Conservation (phyloP, 225 moss, liverwort and hornwort genomes). For the Thuidium tamariscinum region DNA sequence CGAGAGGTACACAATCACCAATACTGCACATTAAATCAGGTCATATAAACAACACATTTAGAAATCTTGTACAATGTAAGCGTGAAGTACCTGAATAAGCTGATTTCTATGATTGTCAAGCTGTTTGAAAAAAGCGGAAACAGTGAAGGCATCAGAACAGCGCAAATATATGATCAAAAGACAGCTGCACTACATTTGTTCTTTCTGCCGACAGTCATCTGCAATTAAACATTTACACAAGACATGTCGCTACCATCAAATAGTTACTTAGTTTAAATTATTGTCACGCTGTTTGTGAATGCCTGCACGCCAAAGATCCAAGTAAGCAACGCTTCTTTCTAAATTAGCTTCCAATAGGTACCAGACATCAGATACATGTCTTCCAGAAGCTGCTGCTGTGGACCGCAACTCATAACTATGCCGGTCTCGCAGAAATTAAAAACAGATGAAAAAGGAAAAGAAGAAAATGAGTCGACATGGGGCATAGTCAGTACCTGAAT, state of each 20-base stretch:
- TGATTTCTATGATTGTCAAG: constrained; percentile 98
- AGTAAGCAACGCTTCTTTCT: constrained; percentile 8
- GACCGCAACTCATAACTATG: not conserved
- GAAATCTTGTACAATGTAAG: not conserved
- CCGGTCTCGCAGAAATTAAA: not conserved
- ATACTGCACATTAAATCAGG: not conserved
- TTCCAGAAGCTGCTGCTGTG: not conserved
- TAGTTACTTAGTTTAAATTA: not conserved
- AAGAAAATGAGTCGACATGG: not conserved
- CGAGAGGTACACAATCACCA: not conserved
- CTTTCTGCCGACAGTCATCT: constrained; percentile 48
- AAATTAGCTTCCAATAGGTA: not conserved
- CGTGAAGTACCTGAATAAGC: constrained; percentile 76
- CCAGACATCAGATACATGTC: not conserved
- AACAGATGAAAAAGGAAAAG: not conserved
- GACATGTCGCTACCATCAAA: constrained; percentile 42
- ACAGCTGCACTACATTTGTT: constrained; percentile 50
- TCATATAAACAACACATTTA: not conserved
- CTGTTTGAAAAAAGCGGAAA: constrained; percentile 59
- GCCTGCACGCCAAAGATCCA: constrained; percentile 27
- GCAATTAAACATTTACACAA: constrained; percentile 45
- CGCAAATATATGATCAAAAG: constrained; percentile 40
- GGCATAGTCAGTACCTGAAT: constrained; percentile 63
- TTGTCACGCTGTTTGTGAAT: constrained; percentile 6
- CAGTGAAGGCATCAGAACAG: constrained; percentile 48